Percentiles rank a stretch among this genome's conserved stretches.
phyloP scores from a whole-genome alignment of 1,139 yeast genomes.

The Entelexis paramagnoliae region DNA sequence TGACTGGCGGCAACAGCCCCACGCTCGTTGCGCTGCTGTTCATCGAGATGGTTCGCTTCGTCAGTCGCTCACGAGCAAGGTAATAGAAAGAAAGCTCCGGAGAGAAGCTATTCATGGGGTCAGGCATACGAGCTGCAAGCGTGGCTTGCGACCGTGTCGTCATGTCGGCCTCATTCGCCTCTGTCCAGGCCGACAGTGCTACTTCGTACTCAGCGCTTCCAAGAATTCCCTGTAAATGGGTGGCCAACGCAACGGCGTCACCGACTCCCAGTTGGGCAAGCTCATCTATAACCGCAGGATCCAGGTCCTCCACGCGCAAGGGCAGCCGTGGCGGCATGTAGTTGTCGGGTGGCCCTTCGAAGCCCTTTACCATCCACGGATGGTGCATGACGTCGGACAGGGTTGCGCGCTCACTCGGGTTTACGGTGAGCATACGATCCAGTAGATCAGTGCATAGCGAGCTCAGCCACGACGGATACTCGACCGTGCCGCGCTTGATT shows the following conservation, averaged over 20 bases:
- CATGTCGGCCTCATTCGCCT: conserved; percentile 10
- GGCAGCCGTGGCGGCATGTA: conserved; percentile 73
- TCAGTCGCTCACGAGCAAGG: conserved; percentile 75
- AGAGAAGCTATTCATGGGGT: conserved; percentile 85
- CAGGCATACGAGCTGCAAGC: conserved; percentile 27
- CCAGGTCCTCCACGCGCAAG: conserved; percentile 53
- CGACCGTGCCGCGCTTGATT: conserved; percentile 85
- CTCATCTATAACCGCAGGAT: conserved; percentile 56
- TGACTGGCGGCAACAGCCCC: not conserved
- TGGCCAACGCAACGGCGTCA: conserved; percentile 46
- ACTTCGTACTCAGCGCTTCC: conserved; percentile 58
- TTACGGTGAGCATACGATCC: conserved; percentile 84
- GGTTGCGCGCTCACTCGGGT: conserved; percentile 70
- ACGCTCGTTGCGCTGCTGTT: conserved; percentile 35
- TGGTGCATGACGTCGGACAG: conserved; percentile 71
- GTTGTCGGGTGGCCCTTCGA: conserved; percentile 59
- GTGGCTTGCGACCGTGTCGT: conserved; percentile 2
- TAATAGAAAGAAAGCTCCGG: conserved; percentile 81
- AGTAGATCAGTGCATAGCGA: conserved; percentile 74
- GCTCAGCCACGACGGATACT: conserved; percentile 76
- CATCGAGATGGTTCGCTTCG: conserved; percentile 35
- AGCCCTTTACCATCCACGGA: conserved; percentile 93
- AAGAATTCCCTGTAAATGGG: conserved; percentile 49
- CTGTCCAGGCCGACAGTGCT: conserved; percentile 56
- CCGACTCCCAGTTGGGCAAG: conserved; percentile 79